A percentile compares a stretch with the other conserved stretches of the same genome.
phyloP scores from a whole-genome alignment of 352 stramenopile genomes.

The Globisporangium heterothallicum region DNA sequence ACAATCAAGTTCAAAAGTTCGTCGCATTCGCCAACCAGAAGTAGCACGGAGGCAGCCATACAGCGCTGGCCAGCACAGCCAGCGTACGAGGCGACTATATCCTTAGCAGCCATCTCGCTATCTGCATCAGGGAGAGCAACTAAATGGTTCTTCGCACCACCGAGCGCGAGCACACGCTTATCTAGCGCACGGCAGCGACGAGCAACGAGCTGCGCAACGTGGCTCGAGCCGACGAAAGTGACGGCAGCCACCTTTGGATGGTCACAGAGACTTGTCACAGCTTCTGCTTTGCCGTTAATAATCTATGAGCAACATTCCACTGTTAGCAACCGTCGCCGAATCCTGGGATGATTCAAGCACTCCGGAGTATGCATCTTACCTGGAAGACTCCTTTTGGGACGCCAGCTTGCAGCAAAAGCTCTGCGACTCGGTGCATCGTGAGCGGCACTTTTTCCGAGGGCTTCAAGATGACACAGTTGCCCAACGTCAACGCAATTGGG shows the following conservation, averaged over 20 bases:
- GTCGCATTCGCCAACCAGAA: slow-evolving; percentile 82
- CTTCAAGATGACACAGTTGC: slow-evolving; percentile 97
- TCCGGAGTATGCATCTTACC: slow-evolving; percentile 21
- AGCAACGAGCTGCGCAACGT: slow-evolving; percentile 91
- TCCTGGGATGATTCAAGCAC: not conserved
- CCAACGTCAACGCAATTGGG: slow-evolving; percentile 94
- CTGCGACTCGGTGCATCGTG: slow-evolving; percentile 88
- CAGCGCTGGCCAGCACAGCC: slow-evolving; percentile 95
- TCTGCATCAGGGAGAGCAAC: slow-evolving; percentile 94
- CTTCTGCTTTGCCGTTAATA: slow-evolving; percentile 90
- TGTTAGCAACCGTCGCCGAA: not conserved
- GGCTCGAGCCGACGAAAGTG: slow-evolving; percentile 95
- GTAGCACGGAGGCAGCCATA: slow-evolving; percentile 95
- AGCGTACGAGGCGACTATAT: slow-evolving; percentile 95
- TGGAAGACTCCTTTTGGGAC: slow-evolving; percentile 94
- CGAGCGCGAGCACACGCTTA: slow-evolving; percentile 94
- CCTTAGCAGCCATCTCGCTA: slow-evolving; percentile 84
- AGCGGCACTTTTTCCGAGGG: slow-evolving; percentile 95
- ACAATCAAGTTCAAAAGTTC: slow-evolving; percentile 86
- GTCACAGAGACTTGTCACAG: slow-evolving; percentile 91
- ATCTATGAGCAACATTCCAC: slow-evolving; percentile 43
- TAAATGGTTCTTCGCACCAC: slow-evolving; percentile 98
- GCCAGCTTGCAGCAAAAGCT: slow-evolving; percentile 89
- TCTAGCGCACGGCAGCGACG: slow-evolving; percentile 84
- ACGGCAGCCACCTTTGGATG: slow-evolving; percentile 83